These are phyloP conservation scores for Pichia rugopelliculosa DNA, from an alignment of 805 yeast species.

Conservation along the genomic window DNA sequence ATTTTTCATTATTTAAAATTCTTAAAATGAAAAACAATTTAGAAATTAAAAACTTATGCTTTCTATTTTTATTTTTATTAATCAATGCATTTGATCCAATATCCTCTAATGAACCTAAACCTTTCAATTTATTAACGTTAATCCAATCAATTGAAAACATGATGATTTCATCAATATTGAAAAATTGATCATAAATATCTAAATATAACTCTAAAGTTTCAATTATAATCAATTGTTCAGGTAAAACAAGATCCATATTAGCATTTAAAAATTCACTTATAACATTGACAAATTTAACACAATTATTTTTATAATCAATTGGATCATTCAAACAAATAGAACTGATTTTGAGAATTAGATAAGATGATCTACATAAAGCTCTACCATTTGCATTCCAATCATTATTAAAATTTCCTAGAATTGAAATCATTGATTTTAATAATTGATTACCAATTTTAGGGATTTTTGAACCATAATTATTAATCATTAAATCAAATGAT, in stretches of 20 bases:
- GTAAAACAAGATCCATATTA: constrained; percentile 39
- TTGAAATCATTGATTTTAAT: constrained; percentile 37
- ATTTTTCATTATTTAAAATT: constrained; percentile 30
- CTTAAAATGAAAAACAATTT: constrained; percentile 58
- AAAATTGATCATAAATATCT: constrained; percentile 33
- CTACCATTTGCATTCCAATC: constrained; percentile 60
- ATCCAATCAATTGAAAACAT: constrained; percentile 38
- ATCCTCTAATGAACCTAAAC: constrained; percentile 38
- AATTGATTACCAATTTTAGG: constrained; percentile 48
- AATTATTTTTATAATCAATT: constrained; percentile 12
- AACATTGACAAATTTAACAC: constrained; percentile 27
- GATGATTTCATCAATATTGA: constrained; percentile 35
- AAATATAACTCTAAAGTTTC: constrained; percentile 54
- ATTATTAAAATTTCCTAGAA: constrained; percentile 41
- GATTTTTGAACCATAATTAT: constrained; percentile 26
- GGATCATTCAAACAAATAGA: constrained; percentile 13
- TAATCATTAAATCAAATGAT: constrained; percentile 44
- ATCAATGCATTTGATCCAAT: constrained; percentile 21
- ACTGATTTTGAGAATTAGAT: constrained; percentile 41
- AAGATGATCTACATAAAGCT: constrained; percentile 53
- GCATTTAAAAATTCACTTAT: constrained; percentile 39
- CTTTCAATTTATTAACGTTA: constrained; percentile 50
- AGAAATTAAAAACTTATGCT: constrained; percentile 47
- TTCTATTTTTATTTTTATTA: constrained; percentile 37
- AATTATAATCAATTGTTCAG: constrained; percentile 58